Evolutionary conservation across 2,329 filamentous ascomycete species (phyloP).

Genomic region (Colletotrichum sp.): DNA sequence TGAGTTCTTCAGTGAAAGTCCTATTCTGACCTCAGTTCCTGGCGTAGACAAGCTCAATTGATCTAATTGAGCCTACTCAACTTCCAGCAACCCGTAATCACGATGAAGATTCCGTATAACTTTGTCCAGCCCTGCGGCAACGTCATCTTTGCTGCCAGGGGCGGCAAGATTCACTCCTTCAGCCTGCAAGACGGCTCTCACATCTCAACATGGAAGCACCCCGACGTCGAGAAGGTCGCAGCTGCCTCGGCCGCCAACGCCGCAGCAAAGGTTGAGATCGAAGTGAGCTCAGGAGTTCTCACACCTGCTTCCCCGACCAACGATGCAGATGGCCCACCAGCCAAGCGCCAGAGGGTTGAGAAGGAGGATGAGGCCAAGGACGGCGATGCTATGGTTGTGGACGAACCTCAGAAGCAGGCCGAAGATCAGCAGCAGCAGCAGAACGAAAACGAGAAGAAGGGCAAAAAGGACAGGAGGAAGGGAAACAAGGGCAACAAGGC

Average conservation of each 20-base stretch:
- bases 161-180: conserved; percentile 74
- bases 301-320: neutral
- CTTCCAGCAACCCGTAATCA: neutral
- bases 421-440: conserved; percentile 19
- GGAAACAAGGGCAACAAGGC: conserved; percentile 24
- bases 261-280: conserved; percentile 28
- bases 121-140: conserved; percentile 59
- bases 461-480: conserved; percentile 31
- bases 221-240: conserved; percentile 39
- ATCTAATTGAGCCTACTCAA: neutral
- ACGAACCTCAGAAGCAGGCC: conserved; percentile 23
- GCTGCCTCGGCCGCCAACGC: conserved; percentile 24
- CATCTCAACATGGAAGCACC: conserved; percentile 67
- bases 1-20: conserved; percentile 12
- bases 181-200: conserved; percentile 60
- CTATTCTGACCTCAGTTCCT: neutral
- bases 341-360: conserved; percentile 47
- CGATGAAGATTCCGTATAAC: conserved; percentile 68
- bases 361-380: conserved; percentile 31
- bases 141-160: conserved; percentile 75
- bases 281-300: conserved; percentile 26
- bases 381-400: conserved; percentile 21
- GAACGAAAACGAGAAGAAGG: conserved; percentile 24
- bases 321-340: conserved; percentile 37
- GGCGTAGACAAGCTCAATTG: neutral